These are phyloP conservation scores for Camellia granthamiana DNA, from an alignment of 148 eudicot genomes.

Conservation along the genomic window DNA sequence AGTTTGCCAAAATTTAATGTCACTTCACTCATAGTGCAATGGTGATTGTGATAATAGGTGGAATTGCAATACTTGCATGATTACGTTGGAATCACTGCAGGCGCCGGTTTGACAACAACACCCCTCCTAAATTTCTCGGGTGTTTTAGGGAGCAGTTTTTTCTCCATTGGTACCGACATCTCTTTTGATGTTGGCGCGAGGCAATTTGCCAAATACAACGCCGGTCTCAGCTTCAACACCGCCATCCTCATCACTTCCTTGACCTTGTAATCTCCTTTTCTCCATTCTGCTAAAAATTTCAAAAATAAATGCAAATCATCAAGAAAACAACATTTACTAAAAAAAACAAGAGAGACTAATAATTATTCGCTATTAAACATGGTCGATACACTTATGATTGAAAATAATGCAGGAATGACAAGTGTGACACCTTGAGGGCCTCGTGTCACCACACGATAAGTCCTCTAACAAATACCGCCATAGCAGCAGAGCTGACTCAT, in stretches of 20 bases:
- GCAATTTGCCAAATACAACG: slow-evolving; percentile 13
- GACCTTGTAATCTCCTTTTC: slow-evolving; percentile 9
- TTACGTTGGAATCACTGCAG: slow-evolving; percentile 16
- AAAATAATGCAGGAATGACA: slow-evolving; percentile 18
- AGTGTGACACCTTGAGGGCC: slow-evolving; percentile 7
- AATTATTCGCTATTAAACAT: neutral
- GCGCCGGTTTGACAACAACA: neutral
- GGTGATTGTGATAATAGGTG: slow-evolving; percentile 9
- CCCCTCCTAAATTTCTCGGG: slow-evolving; percentile 53
- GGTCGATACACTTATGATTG: neutral
- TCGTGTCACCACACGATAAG: neutral
- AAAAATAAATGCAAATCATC: neutral
- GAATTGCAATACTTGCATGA: slow-evolving; percentile 22
- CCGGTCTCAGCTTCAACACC: slow-evolving; percentile 20
- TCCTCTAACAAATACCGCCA: slow-evolving; percentile 14
- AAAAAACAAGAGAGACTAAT: neutral
- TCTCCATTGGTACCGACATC: slow-evolving; percentile 15
- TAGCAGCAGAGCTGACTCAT: slow-evolving; percentile 24
- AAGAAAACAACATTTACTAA: neutral
- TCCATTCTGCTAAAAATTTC: neutral
- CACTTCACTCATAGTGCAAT: neutral
- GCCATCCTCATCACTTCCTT: slow-evolving; percentile 20
- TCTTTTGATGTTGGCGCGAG: slow-evolving; percentile 8
- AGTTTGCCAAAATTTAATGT: neutral
- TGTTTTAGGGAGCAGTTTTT: slow-evolving; percentile 13